Evolutionary conservation across 148 eudicot genomes (phyloP), one percentile per base, ranked within the genome.

Genomic region (Simmondsia chinensis): DNA sequence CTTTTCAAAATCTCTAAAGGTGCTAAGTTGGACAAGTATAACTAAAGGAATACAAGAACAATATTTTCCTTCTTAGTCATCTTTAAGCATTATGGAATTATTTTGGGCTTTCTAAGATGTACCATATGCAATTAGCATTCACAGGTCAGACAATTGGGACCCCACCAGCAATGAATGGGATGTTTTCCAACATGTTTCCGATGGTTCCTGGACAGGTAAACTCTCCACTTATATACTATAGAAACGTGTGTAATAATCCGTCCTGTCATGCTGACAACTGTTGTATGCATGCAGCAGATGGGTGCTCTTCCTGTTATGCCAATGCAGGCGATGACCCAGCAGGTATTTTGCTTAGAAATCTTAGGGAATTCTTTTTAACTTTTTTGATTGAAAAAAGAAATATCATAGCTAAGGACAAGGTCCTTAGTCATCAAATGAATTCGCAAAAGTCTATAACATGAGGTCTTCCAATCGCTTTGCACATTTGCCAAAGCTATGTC

Each of bases 311-410:
- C 99, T 46, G 58, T 82, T 17, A 82, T 91, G 89, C 99, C 96
- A 29, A 61, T 91, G 52, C 99, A 91, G 48, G 95, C 99, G 22
- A 91, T 91, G 99, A 91, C 99, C 43, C 99, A 91, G 68, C 95
- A 91, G 99, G 99, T 73, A 29, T 14, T 35, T 41, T 61, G 45
- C 48, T 12, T 15, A 7, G 10, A n/a, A n/a, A n/a, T n/a, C n/a
- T n/a, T n/a, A n/a, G n/a, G n/a, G n/a, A n/a, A n/a, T n/a, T n/a
- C n/a, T n/a, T n/a, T n/a, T n/a, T n/a, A n/a, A n/a, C n/a, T n/a
- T n/a, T n/a, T n/a, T n/a, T n/a, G n/a, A n/a, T n/a, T n/a, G n/a
- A n/a, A n/a, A n/a, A n/a, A n/a, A n/a, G n/a, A n/a, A n/a, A n/a
- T n/a, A n/a, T n/a, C n/a, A n/a, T n/a, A n/a, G n/a, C n/a, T n/a